Evolutionary conservation across 441 rosid genomes (phyloP), one percentile per base, ranked within the genome.

Genomic region (Gossypium trilobum): DNA sequence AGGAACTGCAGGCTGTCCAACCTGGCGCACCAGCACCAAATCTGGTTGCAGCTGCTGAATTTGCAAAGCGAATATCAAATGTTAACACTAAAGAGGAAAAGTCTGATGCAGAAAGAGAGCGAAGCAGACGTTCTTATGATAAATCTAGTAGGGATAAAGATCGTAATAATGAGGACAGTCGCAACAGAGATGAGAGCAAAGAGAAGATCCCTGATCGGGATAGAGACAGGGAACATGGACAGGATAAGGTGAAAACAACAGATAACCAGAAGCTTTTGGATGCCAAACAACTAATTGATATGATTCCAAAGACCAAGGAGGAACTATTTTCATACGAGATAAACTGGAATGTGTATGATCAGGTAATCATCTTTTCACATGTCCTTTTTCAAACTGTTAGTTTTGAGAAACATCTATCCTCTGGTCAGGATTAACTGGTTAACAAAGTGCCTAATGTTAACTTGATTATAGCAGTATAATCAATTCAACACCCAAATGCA

Each of bases 221-320:
- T 58, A 58, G 39, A 25, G 63, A 71, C 68, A 78, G 91, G 72
- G 86, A 86, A 23, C 90, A 84, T 67, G 97, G 92, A 51, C 72
- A 66, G 10, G 92, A 84, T 76, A 91, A 87, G 75, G 84, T 76
- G 66, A 95, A 86, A 87, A 75, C 85, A 25, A 80, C 89, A 52
- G 96, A 91, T 78, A 92, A 83, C 71, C 91, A 87, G 86, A 93
- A 93, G 78, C 88, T 92, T 78, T 73, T 89, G 84, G 93, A 95
- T 83, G 98, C 99, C 5, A 95, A 95, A 78, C 99, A 95, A 75
- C 77, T 95, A 85, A 95, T 95, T 66, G 99, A 95, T 85, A 92
- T 91, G 89, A 95, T 92, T 75, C 98, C 99, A 9, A 91, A 91
- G 83, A 95, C 96, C 36, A 95, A 95, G 93, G 97, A 92, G 70